These are phyloP conservation scores for Dentipellis sp. DNA, from an alignment of 768 basidiomycete genomes.

Conservation along the genomic window DNA sequence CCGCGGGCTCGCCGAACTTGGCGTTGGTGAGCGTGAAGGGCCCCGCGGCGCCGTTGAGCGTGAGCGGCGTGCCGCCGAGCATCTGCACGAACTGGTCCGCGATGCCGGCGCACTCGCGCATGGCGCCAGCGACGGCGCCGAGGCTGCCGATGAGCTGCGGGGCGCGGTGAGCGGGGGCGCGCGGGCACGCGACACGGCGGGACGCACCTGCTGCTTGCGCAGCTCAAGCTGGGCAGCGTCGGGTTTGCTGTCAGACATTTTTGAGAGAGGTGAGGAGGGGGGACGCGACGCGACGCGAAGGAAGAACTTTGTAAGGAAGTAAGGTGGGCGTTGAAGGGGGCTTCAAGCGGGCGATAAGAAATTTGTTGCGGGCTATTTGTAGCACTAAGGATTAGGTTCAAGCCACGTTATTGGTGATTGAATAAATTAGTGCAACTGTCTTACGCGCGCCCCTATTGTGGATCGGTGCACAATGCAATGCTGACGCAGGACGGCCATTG, in stretches of 20 bases:
- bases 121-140: constrained; percentile 44
- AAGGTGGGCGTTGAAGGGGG: background rate
- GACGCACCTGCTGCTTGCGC: background rate
- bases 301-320: background rate
- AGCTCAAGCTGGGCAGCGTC: background rate
- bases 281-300: constrained; percentile 6
- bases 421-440: background rate
- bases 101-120: constrained; percentile 53
- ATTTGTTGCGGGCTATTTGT: constrained; percentile 1
- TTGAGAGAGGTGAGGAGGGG: background rate
- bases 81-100: constrained; percentile 52
- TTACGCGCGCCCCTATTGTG: no score
- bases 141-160: constrained; percentile 48
- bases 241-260: background rate
- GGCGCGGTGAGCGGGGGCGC: constrained; percentile 6
- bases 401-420: constrained; percentile 4
- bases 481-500: no score
- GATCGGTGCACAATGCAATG: no score
- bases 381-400: constrained; percentile 1
- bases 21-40: constrained; percentile 13
- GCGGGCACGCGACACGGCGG: background rate
- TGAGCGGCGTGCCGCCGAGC: constrained; percentile 29
- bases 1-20: background rate
- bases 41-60: constrained; percentile 13
- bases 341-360: constrained; percentile 1